Conservation (phyloP, 2,329 filamentous ascomycete genomes). For the Sporothrix humicola region DNA sequence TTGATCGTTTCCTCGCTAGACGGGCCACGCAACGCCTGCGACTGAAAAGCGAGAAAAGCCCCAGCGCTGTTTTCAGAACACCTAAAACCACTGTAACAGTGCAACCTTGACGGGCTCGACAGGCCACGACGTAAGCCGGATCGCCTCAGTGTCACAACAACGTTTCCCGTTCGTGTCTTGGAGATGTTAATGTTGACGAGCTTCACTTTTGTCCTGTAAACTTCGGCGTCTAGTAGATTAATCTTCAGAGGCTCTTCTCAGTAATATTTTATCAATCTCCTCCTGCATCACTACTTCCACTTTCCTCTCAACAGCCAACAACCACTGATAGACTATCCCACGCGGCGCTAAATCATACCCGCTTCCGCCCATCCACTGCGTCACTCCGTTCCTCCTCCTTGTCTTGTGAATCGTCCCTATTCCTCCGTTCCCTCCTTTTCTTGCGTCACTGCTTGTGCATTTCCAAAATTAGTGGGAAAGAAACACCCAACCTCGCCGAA, state of each 20-base stretch:
- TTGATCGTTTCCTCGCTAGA: conserved; percentile 7
- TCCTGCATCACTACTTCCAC: neutral
- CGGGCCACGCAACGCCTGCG: conserved; percentile 6
- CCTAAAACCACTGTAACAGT: no score
- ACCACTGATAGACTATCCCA: neutral
- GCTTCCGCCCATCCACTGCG: conserved; percentile 29
- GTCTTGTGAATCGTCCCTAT: neutral
- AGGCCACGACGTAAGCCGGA: neutral
- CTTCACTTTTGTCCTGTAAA: no score
- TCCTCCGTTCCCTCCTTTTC: neutral
- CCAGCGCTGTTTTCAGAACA: conserved; percentile 11
- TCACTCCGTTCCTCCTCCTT: conserved; percentile 19
- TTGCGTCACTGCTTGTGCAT: conserved; percentile 13
- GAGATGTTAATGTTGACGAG: no score
- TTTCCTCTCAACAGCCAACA: neutral
- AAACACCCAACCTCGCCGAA: neutral
- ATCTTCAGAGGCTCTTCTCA: neutral
- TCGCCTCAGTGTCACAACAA: neutral
- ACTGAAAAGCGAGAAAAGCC: neutral
- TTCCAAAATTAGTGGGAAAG: neutral
- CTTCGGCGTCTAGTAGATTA: no score
- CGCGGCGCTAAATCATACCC: conserved; percentile 24
- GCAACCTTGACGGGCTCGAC: neutral
- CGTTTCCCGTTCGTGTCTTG: neutral
- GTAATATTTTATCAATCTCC: neutral